Conservation (phyloP, 2,329 filamentous ascomycete genomes). For the Ceratocystis smalleyi region DNA sequence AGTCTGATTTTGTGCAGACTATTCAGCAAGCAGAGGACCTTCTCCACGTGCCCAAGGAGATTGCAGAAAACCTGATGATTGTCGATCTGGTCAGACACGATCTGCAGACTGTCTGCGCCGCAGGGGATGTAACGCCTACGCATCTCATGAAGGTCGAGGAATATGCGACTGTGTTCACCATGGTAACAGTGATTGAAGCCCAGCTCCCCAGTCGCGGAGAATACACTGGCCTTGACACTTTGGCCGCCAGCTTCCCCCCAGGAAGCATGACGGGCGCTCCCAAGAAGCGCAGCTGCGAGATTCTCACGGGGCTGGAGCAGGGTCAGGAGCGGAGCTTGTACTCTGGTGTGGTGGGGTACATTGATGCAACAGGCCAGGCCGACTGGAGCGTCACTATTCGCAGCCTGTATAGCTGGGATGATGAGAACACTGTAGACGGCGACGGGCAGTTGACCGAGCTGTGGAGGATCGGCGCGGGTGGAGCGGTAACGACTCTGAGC, state of each 20-base stretch:
- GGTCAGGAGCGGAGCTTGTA: conserved; percentile 56
- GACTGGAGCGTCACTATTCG: conserved; percentile 89
- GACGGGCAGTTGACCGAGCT: conserved; percentile 31
- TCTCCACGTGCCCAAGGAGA: conserved; percentile 70
- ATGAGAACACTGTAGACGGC: conserved; percentile 30
- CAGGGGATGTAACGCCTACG: conserved; percentile 56
- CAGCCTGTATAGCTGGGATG: conserved; percentile 59
- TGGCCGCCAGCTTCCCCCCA: conserved; percentile 65
- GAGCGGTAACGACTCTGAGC: conserved; percentile 75
- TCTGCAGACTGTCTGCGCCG: conserved; percentile 67
- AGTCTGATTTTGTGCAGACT: conserved; percentile 48
- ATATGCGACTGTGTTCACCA: conserved; percentile 79
- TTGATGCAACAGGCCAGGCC: conserved; percentile 69
- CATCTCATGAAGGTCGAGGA: conserved; percentile 79
- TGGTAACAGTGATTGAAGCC: conserved; percentile 76
- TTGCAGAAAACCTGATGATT: conserved; percentile 95
- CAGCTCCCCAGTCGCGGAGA: conserved; percentile 28
- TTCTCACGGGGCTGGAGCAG: conserved; percentile 54
- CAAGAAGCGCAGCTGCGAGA: conserved; percentile 80
- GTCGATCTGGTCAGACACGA: conserved; percentile 93
- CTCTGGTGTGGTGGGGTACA: conserved; percentile 76
- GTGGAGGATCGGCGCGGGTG: conserved; percentile 81
- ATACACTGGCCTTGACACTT: conserved; percentile 55
- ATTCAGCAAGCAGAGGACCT: conserved; percentile 56
- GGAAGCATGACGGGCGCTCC: conserved; percentile 95